These are phyloP conservation scores for Trichoderma orchidacearum DNA, from an alignment of 495 filamentous ascomycete genomes.

Conservation along the genomic window DNA sequence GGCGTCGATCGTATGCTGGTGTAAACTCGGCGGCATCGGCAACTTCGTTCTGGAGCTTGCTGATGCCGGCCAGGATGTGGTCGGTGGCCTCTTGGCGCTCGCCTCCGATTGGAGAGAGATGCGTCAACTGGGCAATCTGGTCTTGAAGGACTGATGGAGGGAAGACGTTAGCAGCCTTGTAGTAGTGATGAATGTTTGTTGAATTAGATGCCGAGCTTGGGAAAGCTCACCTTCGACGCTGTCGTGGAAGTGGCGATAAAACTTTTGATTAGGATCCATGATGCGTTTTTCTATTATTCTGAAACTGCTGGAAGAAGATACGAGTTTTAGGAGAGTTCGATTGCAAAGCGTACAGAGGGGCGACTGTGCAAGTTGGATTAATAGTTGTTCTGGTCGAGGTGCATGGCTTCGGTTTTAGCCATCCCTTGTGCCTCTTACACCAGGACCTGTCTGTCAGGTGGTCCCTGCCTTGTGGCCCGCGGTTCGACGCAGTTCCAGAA, in stretches of 20 bases:
- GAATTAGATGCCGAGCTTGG: not conserved
- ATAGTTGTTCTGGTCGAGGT: too few species aligned
- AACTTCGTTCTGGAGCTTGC: slow-evolving; percentile 25
- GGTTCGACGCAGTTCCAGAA: too few species aligned
- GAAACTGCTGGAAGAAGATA: too few species aligned
- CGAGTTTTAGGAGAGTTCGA: too few species aligned
- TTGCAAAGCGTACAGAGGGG: too few species aligned
- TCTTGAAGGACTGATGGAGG: slow-evolving; percentile 21
- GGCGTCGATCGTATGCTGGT: slow-evolving; percentile 31
- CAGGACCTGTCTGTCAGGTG: too few species aligned
- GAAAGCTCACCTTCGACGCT: slow-evolving; percentile 48
- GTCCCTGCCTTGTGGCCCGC: too few species aligned
- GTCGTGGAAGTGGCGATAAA: slow-evolving; percentile 68
- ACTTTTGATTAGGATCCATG: slow-evolving; percentile 49
- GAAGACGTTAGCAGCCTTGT: not conserved
- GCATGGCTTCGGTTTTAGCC: too few species aligned
- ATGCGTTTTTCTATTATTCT: too few species aligned
- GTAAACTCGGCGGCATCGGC: slow-evolving; percentile 28
- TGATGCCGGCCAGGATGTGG: slow-evolving; percentile 27
- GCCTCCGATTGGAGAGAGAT: slow-evolving; percentile 19
- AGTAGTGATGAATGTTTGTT: not conserved
- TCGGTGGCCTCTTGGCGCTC: slow-evolving; percentile 34
- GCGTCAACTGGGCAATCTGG: slow-evolving; percentile 22
- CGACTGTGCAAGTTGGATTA: too few species aligned
- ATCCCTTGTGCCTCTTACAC: too few species aligned